These are phyloP conservation scores for Sugiyamaella boreocaroliniensis DNA, from an alignment of 805 yeast species.

Conservation along the genomic window DNA sequence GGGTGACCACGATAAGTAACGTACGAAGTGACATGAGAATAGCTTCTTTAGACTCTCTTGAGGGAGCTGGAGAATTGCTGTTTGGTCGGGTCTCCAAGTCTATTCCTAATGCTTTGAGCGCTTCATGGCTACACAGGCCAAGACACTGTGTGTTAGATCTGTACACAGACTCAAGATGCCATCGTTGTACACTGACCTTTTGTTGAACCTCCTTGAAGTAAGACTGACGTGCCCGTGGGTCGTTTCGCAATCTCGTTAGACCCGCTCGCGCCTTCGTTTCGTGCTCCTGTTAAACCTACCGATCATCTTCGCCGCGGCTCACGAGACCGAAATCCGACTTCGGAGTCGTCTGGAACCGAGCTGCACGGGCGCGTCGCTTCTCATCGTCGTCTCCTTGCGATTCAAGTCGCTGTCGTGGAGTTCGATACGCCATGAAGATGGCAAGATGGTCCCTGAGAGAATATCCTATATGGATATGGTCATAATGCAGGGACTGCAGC, in stretches of 20 bases:
- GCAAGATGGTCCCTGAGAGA: background rate
- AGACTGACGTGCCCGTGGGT: conserved; percentile 5
- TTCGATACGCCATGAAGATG: background rate
- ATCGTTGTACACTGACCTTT: background rate
- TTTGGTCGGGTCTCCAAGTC: background rate
- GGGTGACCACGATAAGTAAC: background rate
- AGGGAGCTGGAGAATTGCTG: background rate
- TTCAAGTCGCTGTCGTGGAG: background rate
- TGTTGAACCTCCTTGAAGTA: conserved; percentile 4
- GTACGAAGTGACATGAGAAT: conserved; percentile 11
- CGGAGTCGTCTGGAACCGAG: conserved; percentile 7
- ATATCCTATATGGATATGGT: too few relatives aligned
- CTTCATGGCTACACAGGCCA: background rate
- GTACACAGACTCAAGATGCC: background rate
- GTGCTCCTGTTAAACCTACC: background rate
- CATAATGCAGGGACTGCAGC: too few relatives aligned
- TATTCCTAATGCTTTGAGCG: background rate
- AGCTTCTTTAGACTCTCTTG: conserved; percentile 6
- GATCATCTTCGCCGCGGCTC: conserved; percentile 40
- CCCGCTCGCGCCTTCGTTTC: too few relatives aligned
- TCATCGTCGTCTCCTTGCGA: background rate
- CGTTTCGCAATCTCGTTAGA: conserved; percentile 8
- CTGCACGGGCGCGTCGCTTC: conserved; percentile 6
- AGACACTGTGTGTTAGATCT: background rate
- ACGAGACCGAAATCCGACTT: conserved; percentile 33